Base-by-base conservation (phyloP, 306 rosid genomes). In the Acacia acuminata region DNA sequence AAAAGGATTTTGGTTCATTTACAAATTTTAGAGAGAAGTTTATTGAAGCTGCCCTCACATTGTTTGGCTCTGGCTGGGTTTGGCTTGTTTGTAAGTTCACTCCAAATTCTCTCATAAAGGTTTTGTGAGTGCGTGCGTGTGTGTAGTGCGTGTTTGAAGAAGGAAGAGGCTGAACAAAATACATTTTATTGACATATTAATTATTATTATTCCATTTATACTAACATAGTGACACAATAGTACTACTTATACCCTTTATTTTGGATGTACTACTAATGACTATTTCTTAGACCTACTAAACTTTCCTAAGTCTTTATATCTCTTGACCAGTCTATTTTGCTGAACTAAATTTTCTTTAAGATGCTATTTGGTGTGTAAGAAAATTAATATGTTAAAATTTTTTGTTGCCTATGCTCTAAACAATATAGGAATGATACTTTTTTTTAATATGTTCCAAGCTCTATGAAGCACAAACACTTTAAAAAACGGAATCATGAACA, bases 31-130 rank as follows among this genome's bases (percentile, higher is more conserved):
- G 84, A 82, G 96, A 92, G 79, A 93, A 88, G 79, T 92, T 96
- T 82, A 64, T 71, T 61, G 92, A 83, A 83, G 88, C 94, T 65
- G 90, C 98, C 36, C 92, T 91, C 71, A 69, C 93, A n/a, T 87
- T 81, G 60, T 92, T 94, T 82, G 98, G 99, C 80, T 96, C 98
- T 84, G 99, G 99, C 73, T 94, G 98, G 99, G 97, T 96, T 89
- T 96, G 99, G 99, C 94, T 96, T 84, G 98, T 96, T 77, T 84
- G 99, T 96, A 88, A 93, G 98, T 91, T 82, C 81, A 64, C 81
- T 66, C 45, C 71, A 58, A 38, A 17, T 75, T 56, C 7, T 61
- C 68, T 27, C 72, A n/a, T 76, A 69, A 70, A 30, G 73, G 44
- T 76, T 63, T 2, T 51, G 8, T 51, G 58, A 9, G 20, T 66